Evolutionary conservation across 83 land plant species (phyloP).

Genomic region (Isoetes engelmannii): DNA sequence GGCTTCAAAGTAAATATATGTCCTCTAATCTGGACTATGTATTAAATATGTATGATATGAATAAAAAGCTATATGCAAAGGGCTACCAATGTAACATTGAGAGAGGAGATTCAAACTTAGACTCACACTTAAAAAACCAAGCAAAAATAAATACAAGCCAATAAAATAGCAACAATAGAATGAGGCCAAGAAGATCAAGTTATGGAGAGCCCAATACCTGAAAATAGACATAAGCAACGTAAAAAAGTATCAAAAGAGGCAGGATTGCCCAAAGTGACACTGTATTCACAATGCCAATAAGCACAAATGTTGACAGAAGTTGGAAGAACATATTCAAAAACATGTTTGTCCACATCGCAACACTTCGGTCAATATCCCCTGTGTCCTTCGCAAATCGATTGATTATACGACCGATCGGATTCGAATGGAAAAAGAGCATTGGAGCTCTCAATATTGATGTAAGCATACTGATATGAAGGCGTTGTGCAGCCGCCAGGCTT

Average conservation of each 20-base stretch:
- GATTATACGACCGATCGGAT: slow-evolving; percentile 84
- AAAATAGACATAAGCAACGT: slow-evolving; percentile 74
- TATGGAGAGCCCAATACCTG: slow-evolving; percentile 43
- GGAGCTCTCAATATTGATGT: slow-evolving; percentile 78
- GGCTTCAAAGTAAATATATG: too few species aligned
- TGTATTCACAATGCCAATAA: slow-evolving; percentile 87
- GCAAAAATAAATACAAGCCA: too few species aligned
- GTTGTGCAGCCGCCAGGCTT: slow-evolving; percentile 74
- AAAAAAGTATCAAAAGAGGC: slow-evolving; percentile 80
- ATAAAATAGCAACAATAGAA: too few species aligned
- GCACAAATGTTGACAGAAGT: slow-evolving; percentile 83
- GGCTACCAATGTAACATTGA: too few species aligned
- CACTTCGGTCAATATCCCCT: slow-evolving; percentile 79
- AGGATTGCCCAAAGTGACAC: slow-evolving; percentile 91
- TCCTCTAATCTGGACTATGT: too few species aligned
- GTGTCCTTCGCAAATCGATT: slow-evolving; percentile 94
- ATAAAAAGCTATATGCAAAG: too few species aligned
- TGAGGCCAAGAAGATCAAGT: too few species aligned
- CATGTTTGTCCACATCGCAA: slow-evolving; percentile 59
- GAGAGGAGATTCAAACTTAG: too few species aligned
- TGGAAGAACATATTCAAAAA: slow-evolving; percentile 60
- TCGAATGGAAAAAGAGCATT: slow-evolving; percentile 92
- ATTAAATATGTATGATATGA: too few species aligned
- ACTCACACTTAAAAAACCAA: too few species aligned
- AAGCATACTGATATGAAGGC: slow-evolving; percentile 78